Percentiles rank a stretch among this genome's conserved stretches.
phyloP scores from a whole-genome alignment of 805 yeast genomes.

The Ogataea methylovora region DNA sequence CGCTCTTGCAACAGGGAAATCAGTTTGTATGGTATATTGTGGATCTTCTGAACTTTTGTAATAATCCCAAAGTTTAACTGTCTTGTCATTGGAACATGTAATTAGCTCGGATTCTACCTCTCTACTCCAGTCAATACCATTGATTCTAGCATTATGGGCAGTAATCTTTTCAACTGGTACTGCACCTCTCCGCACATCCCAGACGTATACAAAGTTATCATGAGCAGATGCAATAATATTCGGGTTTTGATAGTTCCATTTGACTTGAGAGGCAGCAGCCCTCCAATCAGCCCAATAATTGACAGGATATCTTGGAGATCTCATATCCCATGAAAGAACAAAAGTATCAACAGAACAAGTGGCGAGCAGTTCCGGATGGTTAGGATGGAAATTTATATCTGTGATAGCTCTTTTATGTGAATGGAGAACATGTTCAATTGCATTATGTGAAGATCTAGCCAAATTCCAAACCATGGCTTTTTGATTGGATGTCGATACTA shows the following conservation, averaged over 20 bases:
- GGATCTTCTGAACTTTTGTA: constrained; percentile 36
- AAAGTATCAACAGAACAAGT: constrained; percentile 91
- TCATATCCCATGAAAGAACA: constrained; percentile 84
- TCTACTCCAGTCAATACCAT: constrained; percentile 80
- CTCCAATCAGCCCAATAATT: constrained; percentile 87
- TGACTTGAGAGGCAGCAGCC: constrained; percentile 91
- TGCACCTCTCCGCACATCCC: constrained; percentile 87
- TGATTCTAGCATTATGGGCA: constrained; percentile 83
- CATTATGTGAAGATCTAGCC: constrained; percentile 50
- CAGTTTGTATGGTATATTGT: constrained; percentile 53
- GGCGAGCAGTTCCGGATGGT: constrained; percentile 78
- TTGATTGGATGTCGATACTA: constrained; percentile 89
- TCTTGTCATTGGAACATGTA: constrained; percentile 80
- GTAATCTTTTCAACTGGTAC: constrained; percentile 56
- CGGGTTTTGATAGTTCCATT: constrained; percentile 79
- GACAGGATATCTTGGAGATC: constrained; percentile 69
- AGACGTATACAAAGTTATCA: constrained; percentile 68
- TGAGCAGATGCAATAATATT: constrained; percentile 81
- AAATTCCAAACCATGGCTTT: constrained; percentile 94
- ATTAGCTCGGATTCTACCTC: constrained; percentile 53
- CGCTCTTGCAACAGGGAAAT: constrained; percentile 85
- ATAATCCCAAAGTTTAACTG: constrained; percentile 79
- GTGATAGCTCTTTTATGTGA: constrained; percentile 91
- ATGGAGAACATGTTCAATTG: constrained; percentile 83
- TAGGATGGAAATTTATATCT: constrained; percentile 88